Evolutionary conservation across 805 yeast species (phyloP), one percentile per base, ranked within the genome.

Genomic region (Priceomyces carsonii): DNA sequence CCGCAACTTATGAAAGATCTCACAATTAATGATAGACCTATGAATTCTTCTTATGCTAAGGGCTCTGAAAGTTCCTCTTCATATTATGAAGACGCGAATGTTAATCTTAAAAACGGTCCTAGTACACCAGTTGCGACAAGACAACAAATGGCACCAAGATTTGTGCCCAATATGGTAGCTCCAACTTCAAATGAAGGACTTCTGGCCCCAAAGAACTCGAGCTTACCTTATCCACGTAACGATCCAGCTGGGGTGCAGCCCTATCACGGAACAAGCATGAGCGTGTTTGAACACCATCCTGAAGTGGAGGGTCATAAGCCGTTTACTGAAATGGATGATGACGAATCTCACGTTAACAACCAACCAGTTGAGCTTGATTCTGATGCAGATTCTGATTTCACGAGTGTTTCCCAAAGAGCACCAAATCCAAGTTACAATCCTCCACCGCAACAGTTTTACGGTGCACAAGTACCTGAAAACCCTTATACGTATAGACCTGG

Each of bases 331-430:
- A 46, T 66, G 40, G 60, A 40, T 21, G 63, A 61, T 40, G 58
- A 51, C 23, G 55, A 48, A 17, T 29, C 17, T 12, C 26, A 15
- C 15, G 12, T n/a, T 6, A 14, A 33, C 27, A 26, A 35, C 7
- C 32, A 33, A 19, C 42, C 44, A 21, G 29, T 29, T 13, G 41
- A 39, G 15, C 33, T 34, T 19, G 64, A 57, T 31, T 67, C 72
- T 1, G 73, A 67, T 42, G 53, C 53, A 20, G 78, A 69, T 30
- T 83, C 91, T 1, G 82, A 81, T 50, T 82, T 85, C 57, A 84
- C 93, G 1, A 80, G 88, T 34, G 85, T 85, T 2, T 82, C 90
- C 6, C 91, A 84, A 58, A 68, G 91, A 53, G 89, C 81, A 18
- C 71, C 79, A 10, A 84, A 84, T 49, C 85, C 84, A 12, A 59